Conservation (phyloP, 352 stramenopile species). For the Lagenidium giganteum region DNA sequence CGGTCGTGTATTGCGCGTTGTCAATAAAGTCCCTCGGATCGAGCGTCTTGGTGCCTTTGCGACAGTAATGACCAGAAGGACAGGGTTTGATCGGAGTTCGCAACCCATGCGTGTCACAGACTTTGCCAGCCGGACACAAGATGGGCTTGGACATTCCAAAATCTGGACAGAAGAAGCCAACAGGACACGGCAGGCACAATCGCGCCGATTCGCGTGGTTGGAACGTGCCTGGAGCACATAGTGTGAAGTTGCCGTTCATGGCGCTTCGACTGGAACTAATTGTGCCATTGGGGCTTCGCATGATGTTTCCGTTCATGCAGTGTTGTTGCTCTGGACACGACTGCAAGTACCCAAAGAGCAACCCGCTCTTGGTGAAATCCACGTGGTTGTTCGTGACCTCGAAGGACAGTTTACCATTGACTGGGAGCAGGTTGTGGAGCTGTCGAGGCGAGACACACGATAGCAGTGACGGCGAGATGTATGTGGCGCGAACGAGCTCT, state of each 20-base stretch:
- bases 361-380: slow-evolving; percentile 60
- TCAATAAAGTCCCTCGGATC: slow-evolving; percentile 40
- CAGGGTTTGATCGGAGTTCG: slow-evolving; percentile 66
- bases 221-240: slow-evolving; percentile 90
- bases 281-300: slow-evolving; percentile 82
- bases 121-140: slow-evolving; percentile 85
- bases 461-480: slow-evolving; percentile 63
- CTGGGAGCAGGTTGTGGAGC: slow-evolving; percentile 22
- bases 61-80: slow-evolving; percentile 88
- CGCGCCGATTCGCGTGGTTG: slow-evolving; percentile 75
- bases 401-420: slow-evolving; percentile 41
- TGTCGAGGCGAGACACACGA: slow-evolving; percentile 75
- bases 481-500: slow-evolving; percentile 51
- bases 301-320: slow-evolving; percentile 38
- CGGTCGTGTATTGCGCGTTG: slow-evolving; percentile 32
- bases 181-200: slow-evolving; percentile 85
- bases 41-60: slow-evolving; percentile 84
- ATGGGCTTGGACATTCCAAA: slow-evolving; percentile 81
- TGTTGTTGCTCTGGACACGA: slow-evolving; percentile 46
- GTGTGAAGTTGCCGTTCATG: slow-evolving; percentile 91
- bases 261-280: slow-evolving; percentile 22
- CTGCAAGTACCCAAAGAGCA: slow-evolving; percentile 64
- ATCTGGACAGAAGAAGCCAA: slow-evolving; percentile 92
- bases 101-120: slow-evolving; percentile 89
- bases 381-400: slow-evolving; percentile 81